Base-by-base conservation (phyloP, 352 stramenopile species). In the Plasmopara viticola region DNA sequence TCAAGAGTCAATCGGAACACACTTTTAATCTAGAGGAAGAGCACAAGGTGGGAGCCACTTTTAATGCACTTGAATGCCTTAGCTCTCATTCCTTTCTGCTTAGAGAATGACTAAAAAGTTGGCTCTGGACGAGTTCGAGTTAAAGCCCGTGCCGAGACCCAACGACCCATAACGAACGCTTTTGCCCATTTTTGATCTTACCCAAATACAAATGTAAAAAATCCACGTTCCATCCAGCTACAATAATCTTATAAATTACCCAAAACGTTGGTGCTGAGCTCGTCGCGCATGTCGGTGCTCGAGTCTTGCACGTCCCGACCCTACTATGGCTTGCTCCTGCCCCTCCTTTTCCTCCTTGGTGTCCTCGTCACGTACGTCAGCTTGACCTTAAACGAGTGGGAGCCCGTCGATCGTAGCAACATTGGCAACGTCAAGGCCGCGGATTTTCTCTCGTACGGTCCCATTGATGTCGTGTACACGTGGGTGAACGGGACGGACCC, bases 401-500 rank as follows among this genome's bases (percentile, higher is more conserved):
- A 58, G 40, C 50, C 61, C 13, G 34, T 62, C 6, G 62, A 81
- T 50, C 62, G 47, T 47, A 45, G 59, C 45, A 94, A 91, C 60
- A 89, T 94, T 33, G 83, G 83, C 51, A 56, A 68, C 56, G 79
- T 91, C 39, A 60, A 62, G 35, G 45, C 74, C 9, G 48, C 67
- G 25, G 66, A 76, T 7, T 90, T 64, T 44, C 53, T 94, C 10
- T 60, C 74, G 5, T 94, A 94, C 57, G 81, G 79, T 0, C 79
- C 86, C 13, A 96, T 98, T 48, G 94, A 98, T 66, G 90, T 96
- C 25, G 94, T 98, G 20, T 98, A 98, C 68, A 98, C 93, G 56
- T 98, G 94, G 93, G 92, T 98, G 43, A 98, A 98, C 57, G 93
- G 94, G 43, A 95, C 86, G 10, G 94, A 98, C 51, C 89, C 94